Evolutionary conservation across 208 protist genomes (phyloP), one percentile per base, ranked within the genome.

Genomic region (Trypanosoma cruzi): DNA sequence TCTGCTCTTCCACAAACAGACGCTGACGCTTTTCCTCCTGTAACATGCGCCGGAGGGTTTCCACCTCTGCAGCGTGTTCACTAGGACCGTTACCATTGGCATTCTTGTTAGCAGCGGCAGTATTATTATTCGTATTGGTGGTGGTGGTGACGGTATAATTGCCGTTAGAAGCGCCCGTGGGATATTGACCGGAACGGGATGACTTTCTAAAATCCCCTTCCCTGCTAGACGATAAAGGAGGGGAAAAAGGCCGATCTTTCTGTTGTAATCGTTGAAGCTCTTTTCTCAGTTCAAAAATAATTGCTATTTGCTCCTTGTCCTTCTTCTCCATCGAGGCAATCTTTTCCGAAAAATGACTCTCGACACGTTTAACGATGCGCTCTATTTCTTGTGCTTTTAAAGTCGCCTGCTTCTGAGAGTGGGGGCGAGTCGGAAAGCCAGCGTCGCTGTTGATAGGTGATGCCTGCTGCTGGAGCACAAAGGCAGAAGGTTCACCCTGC

Each of bases 1-100:
- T 96, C 52, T 93, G 88, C 73, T 96, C 86, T 64, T 96, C 90
- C 16, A 92, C 83, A 20, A 82, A 80, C n/a, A 94, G 73, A 5
- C 90, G 79, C 79, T 96, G 88, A 24, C 82, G 77, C 69, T 88
- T 92, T 64, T 94, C 85, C n/a, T 81, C 81, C 32, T 86, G 68
- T 14, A 93, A 77, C 20, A 80, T 72, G 18, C 72, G 64, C 20
- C 81, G 75, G 32, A 95, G 71, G 57, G 80, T 57, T 48, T 83
- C 73, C 11, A 77, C 32, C 31, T 80, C 75, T 8, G 24, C 14
- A 26, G 3, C 22, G 29, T 20, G 40, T 37, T 42, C 31, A 36
- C 29, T 65, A 50, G 18, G 7, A 40, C 13, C 36, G 28, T 64
- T 37, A 55, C 31, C 46, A 29, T 0, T 36, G 10, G 32, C 36